phyloP scores from a whole-genome alignment of 352 stramenopile genomes.

The Phytophthora colocasiae region DNA sequence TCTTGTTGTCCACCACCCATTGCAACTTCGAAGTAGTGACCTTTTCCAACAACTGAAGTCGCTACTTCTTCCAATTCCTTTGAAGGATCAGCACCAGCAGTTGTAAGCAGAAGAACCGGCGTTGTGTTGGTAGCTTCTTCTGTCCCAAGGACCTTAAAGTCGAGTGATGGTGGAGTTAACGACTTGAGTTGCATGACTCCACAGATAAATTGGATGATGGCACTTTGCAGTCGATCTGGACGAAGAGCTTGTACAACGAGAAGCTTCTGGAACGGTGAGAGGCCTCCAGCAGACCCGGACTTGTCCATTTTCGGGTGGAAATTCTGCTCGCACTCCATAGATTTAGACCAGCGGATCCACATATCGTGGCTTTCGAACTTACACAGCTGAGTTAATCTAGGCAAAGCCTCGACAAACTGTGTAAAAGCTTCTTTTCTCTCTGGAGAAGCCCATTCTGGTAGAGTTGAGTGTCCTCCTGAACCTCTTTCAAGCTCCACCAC shows the following conservation, averaged over 20 bases:
- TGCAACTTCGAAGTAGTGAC: constrained; percentile 93
- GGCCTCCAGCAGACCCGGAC: constrained; percentile 40
- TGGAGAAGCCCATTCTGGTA: constrained; percentile 81
- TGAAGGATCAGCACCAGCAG: constrained; percentile 93
- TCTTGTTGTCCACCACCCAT: constrained; percentile 96
- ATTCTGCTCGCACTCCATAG: constrained; percentile 88
- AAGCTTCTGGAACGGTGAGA: constrained; percentile 93
- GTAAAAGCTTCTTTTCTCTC: constrained; percentile 90
- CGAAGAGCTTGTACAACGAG: constrained; percentile 93
- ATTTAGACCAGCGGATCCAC: constrained; percentile 92
- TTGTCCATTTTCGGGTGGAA: constrained; percentile 92
- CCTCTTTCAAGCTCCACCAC: constrained; percentile 50
- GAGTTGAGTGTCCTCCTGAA: constrained; percentile 20
- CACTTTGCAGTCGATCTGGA: constrained; percentile 90
- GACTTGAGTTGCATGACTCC: constrained; percentile 89
- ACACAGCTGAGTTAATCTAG: constrained; percentile 68
- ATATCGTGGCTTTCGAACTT: constrained; percentile 86
- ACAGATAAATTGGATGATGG: constrained; percentile 92
- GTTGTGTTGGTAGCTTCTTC: constrained; percentile 80
- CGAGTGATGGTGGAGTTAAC: constrained; percentile 81
- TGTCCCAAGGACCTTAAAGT: constrained; percentile 73
- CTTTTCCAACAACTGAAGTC: constrained; percentile 77
- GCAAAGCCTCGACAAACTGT: constrained; percentile 78
- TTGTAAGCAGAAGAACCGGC: constrained; percentile 93
- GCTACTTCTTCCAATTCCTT: constrained; percentile 95